Evolutionary conservation across 73 alveolate species (phyloP), one percentile per base, ranked within the genome.

Genomic region (Loxodes magnus): DNA sequence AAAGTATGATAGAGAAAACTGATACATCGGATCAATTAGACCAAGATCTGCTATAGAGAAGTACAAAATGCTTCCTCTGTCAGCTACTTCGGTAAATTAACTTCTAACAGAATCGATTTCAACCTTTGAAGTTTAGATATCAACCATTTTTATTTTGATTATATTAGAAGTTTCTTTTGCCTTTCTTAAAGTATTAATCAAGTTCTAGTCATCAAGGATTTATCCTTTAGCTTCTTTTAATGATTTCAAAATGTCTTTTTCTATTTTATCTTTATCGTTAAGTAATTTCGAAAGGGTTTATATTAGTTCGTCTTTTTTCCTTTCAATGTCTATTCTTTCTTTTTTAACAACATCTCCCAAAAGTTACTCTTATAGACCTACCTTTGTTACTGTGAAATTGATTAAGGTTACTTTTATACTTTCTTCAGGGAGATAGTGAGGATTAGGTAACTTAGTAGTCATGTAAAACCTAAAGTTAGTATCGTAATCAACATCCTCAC

Each of bases 21-120:
- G 96, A 72, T 96, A 96, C 99, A 94, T 95, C 5, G 98, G 99
- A 71, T 90, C 98, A 55, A 89, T 89, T n/a, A 77, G 77, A 43
- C 93, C 85, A 50, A 90, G 71, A 57, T 93, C 98, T 21, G 95
- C 89, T 6, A 96, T 90, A 33, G 92, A 98, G 54, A 96, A 96
- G 77, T 87, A 96, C 56, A 96, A 78, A 27, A 93, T 93, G 48
- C 97, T 74, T 25, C 98, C 98, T 55, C 98, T 70, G 23, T 79
- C 84, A 20, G 99, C 97, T 4, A 95, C 99, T 46, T 87, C 71
- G 56, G 78, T 71, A 4, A 36, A 85, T 80, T 21, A 82, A 84
- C 51, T 77, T 77, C 46, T 68, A 85, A 35, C n/a, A n/a, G n/a
- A n/a, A n/a, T n/a, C n/a, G n/a, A n/a, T n/a, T n/a, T n/a, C n/a